Conservation (phyloP, 306 rosid genomes). For the Carpinus fangiana region DNA sequence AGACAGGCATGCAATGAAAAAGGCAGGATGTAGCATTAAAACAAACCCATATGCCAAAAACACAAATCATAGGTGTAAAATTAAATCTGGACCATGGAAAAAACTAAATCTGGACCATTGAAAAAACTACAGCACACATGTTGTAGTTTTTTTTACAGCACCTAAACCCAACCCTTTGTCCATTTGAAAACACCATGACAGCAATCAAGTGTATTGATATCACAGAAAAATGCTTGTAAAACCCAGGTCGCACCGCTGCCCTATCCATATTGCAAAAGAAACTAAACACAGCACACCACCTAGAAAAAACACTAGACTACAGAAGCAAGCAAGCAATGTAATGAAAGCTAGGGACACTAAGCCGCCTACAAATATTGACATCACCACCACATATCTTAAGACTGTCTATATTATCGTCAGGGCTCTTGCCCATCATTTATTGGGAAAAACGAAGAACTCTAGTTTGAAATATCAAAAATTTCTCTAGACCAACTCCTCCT, state of each 20-base stretch:
- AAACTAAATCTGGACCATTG: too few relatives aligned
- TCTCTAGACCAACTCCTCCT: slow-evolving; percentile 30
- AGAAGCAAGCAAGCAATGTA: slow-evolving; percentile 35
- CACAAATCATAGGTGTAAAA: neutral
- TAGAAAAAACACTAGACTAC: slow-evolving; percentile 18
- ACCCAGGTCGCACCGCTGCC: slow-evolving; percentile 27
- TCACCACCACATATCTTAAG: slow-evolving; percentile 35
- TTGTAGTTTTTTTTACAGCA: too few relatives aligned
- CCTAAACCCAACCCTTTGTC: neutral
- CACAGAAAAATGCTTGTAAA: neutral
- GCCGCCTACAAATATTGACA: slow-evolving; percentile 42
- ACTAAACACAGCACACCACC: slow-evolving; percentile 12
- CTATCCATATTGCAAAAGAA: slow-evolving; percentile 12
- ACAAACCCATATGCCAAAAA: neutral
- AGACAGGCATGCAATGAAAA: neutral
- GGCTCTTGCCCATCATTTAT: slow-evolving; percentile 47
- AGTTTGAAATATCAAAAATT: slow-evolving; percentile 32
- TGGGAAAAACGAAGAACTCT: slow-evolving; percentile 25
- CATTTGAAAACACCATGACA: neutral
- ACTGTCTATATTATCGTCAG: slow-evolving; percentile 30
- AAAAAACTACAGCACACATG: too few relatives aligned
- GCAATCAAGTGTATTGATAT: neutral
- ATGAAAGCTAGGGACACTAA: slow-evolving; percentile 35
- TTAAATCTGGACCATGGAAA: too few relatives aligned
- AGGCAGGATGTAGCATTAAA: neutral